Conservation (phyloP, 176 grass and related monocot genomes). For the Oryza officinalis region DNA sequence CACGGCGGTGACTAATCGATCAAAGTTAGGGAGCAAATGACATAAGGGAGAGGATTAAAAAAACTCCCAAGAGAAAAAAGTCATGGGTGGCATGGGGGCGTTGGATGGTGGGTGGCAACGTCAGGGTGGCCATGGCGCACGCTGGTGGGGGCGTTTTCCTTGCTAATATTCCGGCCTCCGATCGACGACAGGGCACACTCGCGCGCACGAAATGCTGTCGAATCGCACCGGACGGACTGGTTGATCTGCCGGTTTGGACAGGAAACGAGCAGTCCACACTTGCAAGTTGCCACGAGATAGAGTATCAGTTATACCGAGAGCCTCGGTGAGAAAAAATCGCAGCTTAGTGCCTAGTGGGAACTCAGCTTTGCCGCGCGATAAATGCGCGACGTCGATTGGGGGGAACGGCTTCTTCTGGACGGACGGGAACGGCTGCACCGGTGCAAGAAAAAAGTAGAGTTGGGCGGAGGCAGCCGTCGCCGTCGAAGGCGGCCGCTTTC, state of each 20-base stretch:
- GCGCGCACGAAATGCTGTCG: slow-evolving; percentile 25
- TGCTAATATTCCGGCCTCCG: not conserved
- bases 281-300: not conserved
- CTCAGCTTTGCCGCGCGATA: not conserved
- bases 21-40: not conserved
- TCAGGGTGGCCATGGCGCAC: not conserved
- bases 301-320: not conserved
- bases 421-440: slow-evolving; percentile 5
- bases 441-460: not conserved
- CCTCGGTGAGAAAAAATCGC: not conserved
- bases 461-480: slow-evolving; percentile 15
- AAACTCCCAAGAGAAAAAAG: not conserved
- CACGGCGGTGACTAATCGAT: slow-evolving; percentile 11
- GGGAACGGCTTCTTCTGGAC: slow-evolving; percentile 23
- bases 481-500: slow-evolving; percentile 45
- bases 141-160: not conserved
- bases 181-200: not conserved
- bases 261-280: not conserved
- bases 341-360: slow-evolving; percentile 25
- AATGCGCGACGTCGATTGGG: slow-evolving; percentile 38
- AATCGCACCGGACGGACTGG: not conserved
- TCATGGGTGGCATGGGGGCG: not conserved
- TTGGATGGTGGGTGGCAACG: slow-evolving; percentile 22
- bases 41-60: not conserved
- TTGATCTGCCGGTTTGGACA: not conserved